Evolutionary conservation across 1,284 basidiomycete species (phyloP).

Genomic region (Ustilago sp.): DNA sequence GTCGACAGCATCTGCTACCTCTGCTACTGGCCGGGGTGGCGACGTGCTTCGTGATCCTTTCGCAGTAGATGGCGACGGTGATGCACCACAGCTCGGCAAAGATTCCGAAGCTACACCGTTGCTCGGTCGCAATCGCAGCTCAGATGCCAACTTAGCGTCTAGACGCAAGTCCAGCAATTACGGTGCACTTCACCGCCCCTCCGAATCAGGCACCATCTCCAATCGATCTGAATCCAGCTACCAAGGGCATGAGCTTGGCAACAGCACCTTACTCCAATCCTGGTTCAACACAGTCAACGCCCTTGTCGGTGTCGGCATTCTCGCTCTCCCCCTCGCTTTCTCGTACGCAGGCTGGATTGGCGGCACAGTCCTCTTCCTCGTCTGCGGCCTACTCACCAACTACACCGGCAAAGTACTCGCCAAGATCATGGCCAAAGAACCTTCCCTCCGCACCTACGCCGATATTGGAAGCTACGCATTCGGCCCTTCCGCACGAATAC

Average conservation of each 20-base stretch:
- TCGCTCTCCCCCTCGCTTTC: constrained; percentile 66
- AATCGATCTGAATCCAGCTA: constrained; percentile 23
- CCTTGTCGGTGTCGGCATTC: constrained; percentile 65
- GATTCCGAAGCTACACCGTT: constrained; percentile 20
- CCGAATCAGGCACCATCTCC: constrained; percentile 25
- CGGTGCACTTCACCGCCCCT: constrained; percentile 19
- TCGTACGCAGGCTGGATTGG: constrained; percentile 62
- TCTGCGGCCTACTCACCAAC: constrained; percentile 64
- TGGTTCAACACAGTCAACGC: constrained; percentile 69
- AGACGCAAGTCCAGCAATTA: constrained; percentile 21
- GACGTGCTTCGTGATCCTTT: constrained; percentile 54
- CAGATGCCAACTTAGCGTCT: background rate
- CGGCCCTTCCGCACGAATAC: constrained; percentile 57
- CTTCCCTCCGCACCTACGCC: constrained; percentile 63
- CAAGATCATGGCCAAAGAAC: constrained; percentile 64
- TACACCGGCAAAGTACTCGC: constrained; percentile 68
- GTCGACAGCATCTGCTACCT: constrained; percentile 13
- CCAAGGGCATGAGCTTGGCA: constrained; percentile 34
- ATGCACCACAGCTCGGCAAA: constrained; percentile 7
- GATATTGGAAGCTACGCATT: constrained; percentile 68
- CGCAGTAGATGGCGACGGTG: constrained; percentile 21
- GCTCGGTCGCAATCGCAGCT: background rate
- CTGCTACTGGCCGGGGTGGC: background rate
- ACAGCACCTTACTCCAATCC: constrained; percentile 63
- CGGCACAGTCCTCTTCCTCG: constrained; percentile 58